Percentiles rank a stretch among this genome's conserved stretches.
Conservation (phyloP, 192 early-diverging fungal genomes). For the Backusella australiensis region DNA sequence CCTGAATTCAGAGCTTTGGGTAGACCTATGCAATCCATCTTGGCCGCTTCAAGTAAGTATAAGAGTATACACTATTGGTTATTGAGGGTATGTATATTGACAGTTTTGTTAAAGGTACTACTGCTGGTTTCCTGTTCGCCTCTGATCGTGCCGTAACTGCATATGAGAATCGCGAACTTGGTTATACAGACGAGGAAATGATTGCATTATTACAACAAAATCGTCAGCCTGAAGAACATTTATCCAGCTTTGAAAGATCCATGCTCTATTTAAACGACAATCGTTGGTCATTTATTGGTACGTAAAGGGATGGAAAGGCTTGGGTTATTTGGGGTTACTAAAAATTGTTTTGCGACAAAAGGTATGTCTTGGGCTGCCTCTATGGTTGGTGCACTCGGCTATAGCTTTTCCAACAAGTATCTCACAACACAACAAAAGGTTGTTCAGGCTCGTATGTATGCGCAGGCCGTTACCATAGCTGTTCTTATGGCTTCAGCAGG, state of each 20-base stretch:
- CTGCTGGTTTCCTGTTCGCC: constrained; percentile 35
- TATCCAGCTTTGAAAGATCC: constrained; percentile 17
- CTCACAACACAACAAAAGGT: constrained; percentile 60
- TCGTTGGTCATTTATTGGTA: constrained; percentile 41
- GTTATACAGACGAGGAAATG: constrained; percentile 36
- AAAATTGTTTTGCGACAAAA: background rate
- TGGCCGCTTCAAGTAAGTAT: constrained; percentile 33
- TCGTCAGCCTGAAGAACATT: background rate
- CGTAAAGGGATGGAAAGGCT: background rate
- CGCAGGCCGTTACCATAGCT: constrained; percentile 61
- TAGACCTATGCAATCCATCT: constrained; percentile 32
- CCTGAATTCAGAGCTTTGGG: constrained; percentile 31
- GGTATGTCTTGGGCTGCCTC: constrained; percentile 40
- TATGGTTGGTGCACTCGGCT: constrained; percentile 41
- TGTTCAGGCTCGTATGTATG: constrained; percentile 73
- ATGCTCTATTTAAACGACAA: constrained; percentile 33
- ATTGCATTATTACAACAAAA: background rate
- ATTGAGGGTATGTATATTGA: background rate
- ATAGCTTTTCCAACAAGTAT: constrained; percentile 40
- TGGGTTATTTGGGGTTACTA: background rate
- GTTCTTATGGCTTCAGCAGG: constrained; percentile 60
- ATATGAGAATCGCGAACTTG: constrained; percentile 35
- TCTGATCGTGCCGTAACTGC: constrained; percentile 32
- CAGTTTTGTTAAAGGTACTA: constrained; percentile 17
- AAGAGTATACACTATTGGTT: background rate